Evolutionary conservation across 805 yeast species (phyloP), one percentile per base, ranked within the genome.

Genomic region (Ogataea sp.): DNA sequence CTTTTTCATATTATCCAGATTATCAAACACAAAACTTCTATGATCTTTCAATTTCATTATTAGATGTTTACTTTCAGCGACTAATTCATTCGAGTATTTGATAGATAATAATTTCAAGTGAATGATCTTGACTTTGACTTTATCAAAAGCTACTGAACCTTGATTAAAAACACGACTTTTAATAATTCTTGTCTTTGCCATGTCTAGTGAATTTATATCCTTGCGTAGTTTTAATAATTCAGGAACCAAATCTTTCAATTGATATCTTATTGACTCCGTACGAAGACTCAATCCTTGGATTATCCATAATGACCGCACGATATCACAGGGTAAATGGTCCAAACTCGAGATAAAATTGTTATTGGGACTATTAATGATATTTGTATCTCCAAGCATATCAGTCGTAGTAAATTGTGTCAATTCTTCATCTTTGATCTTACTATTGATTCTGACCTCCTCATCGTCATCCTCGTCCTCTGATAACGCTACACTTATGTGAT

Each of bases 301-400:
- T 9, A 63, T 28, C 67, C 68, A 63, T 34, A 63, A 39, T 3
- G 62, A 58, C 32, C 65, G 43, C 17, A 59, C 62, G 8, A 63
- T 44, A 38, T 63, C 68, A 42, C 68, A 63, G 1, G 68, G 68
- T 14, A 63, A 39, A 41, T 63, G 68, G 40, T 63, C 68, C 38
- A 63, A 45, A 10, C 60, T 57, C 7, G 64, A 61, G 11, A 61
- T 58, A 39, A 61, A 59, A 16, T 61, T 61, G 41, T 59, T 34
- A 34, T 34, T 34, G 4, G 37, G 24, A 32, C 20, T 32, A 13
- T 20, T 20, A 11, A 20, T 32, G 14, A 21, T 32, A 20, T 13
- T 30, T n/a, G 13, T 30, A 30, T 26, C n/a, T 5, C 6, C 13
- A 9, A 13, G 5, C 6, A 16, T 15, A 6, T 29, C 32, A 14